Percentiles rank a stretch among this genome's conserved stretches.
Conservation (phyloP, 2,329 filamentous ascomycete species). For the Paraphoma sp. region DNA sequence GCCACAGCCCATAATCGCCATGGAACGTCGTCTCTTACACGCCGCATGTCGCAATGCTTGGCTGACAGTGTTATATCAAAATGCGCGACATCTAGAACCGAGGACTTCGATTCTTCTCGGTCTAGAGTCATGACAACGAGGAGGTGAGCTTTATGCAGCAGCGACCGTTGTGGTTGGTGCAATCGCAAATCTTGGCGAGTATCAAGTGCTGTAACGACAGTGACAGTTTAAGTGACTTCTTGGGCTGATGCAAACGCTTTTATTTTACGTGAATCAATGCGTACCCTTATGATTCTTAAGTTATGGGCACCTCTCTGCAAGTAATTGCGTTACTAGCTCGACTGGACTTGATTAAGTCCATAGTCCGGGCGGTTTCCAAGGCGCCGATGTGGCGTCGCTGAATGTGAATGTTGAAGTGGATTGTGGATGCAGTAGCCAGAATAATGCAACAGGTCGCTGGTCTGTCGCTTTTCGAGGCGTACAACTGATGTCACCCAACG, state of each 20-base stretch:
- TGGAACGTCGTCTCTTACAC: conserved; percentile 30
- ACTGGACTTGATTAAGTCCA: not conserved
- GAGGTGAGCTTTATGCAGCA: too few relatives aligned
- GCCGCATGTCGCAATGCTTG: conserved; percentile 13
- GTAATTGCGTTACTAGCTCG: not conserved
- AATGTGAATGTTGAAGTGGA: not conserved
- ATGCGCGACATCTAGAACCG: too few relatives aligned
- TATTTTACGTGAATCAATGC: too few relatives aligned
- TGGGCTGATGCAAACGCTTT: too few relatives aligned
- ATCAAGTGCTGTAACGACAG: too few relatives aligned
- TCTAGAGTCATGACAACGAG: not conserved
- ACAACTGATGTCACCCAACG: conserved; percentile 15
- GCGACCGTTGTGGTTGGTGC: too few relatives aligned
- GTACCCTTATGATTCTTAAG: too few relatives aligned
- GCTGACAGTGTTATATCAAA: not conserved
- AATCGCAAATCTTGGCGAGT: too few relatives aligned
- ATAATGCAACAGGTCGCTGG: conserved; percentile 3
- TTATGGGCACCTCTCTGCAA: not conserved
- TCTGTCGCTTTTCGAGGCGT: conserved; percentile 3
- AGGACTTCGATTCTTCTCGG: too few relatives aligned
- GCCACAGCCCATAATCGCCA: conserved; percentile 33
- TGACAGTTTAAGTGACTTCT: too few relatives aligned
- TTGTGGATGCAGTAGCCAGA: not conserved
- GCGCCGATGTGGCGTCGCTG: not conserved
- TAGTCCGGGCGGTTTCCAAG: not conserved